Evolutionary conservation across 2,329 filamentous ascomycete species (phyloP).

Genomic region (Beauveria varroae): DNA sequence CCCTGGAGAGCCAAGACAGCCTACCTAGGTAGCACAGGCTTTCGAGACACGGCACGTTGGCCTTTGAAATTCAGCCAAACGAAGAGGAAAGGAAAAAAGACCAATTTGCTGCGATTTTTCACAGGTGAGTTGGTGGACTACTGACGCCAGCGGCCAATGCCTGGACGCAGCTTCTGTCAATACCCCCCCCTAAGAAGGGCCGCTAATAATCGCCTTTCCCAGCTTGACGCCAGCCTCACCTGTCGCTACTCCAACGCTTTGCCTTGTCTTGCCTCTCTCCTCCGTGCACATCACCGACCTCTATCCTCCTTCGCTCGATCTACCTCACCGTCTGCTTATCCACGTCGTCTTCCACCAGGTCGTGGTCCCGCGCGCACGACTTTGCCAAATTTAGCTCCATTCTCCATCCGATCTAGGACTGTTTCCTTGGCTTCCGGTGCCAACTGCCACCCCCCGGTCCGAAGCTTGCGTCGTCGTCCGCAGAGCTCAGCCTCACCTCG

Average conservation of each 20-base stretch:
- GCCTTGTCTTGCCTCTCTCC: background rate
- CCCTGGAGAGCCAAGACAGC: background rate
- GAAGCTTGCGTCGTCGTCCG: background rate
- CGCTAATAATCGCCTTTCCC: conserved; percentile 2
- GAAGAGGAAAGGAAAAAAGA: background rate
- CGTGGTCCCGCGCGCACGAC: background rate
- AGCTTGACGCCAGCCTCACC: conserved; percentile 4
- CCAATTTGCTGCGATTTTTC: background rate
- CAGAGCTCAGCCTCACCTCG: background rate
- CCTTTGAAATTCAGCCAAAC: background rate
- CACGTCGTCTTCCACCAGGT: background rate
- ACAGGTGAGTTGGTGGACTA: background rate
- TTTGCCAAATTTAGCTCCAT: background rate
- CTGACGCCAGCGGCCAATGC: background rate
- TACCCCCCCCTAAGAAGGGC: background rate
- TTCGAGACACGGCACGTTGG: background rate
- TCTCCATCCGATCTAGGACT: background rate
- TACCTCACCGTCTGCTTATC: background rate
- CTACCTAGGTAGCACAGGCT: background rate
- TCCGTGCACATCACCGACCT: background rate
- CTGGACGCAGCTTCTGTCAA: background rate
- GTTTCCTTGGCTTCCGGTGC: background rate
- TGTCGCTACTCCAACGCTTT: background rate
- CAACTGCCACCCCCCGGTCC: background rate
- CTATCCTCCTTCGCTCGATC: background rate